phyloP scores from a whole-genome alignment of 2,329 filamentous ascomycete genomes.

The Fusarium sarcochroum region DNA sequence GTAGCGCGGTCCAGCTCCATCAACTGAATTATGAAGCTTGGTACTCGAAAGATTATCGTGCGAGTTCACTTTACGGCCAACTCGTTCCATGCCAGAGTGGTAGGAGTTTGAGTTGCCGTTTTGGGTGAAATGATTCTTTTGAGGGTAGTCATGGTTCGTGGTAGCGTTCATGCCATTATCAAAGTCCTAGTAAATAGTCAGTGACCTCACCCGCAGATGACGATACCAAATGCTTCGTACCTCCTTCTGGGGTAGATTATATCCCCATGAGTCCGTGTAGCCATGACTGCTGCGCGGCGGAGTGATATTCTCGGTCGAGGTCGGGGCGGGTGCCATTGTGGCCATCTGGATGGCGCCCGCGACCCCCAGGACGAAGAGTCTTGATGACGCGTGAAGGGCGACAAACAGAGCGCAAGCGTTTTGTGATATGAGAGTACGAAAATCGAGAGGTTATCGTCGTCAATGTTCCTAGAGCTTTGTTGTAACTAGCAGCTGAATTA shows the following conservation, averaged over 20 bases:
- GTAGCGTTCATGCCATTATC: constrained; percentile 38
- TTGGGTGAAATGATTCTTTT: constrained; percentile 39
- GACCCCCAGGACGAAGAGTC: constrained; percentile 42
- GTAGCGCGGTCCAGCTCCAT: constrained; percentile 43
- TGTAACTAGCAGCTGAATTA: constrained; percentile 19
- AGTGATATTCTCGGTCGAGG: constrained; percentile 62
- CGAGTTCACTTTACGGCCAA: constrained; percentile 55
- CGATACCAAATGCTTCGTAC: constrained; percentile 50
- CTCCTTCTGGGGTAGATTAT: constrained; percentile 53
- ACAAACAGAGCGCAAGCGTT: constrained; percentile 9
- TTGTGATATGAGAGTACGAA: background rate
- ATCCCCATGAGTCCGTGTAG: constrained; percentile 62
- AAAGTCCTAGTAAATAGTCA: constrained; percentile 39
- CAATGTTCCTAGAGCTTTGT: constrained; percentile 1
- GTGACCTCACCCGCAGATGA: constrained; percentile 18
- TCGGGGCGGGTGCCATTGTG: constrained; percentile 65
- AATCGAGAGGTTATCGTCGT: constrained; percentile 12
- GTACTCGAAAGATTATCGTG: constrained; percentile 51
- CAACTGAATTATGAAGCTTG: constrained; percentile 44
- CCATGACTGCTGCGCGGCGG: constrained; percentile 66
- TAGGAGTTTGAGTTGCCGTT: constrained; percentile 48
- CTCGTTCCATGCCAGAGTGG: constrained; percentile 47
- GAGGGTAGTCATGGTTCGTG: constrained; percentile 37
- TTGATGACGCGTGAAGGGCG: constrained; percentile 7
- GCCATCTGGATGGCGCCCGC: constrained; percentile 61